These are phyloP conservation scores for Pythium sukuiense DNA, from an alignment of 352 stramenopile species.

Conservation along the genomic window DNA sequence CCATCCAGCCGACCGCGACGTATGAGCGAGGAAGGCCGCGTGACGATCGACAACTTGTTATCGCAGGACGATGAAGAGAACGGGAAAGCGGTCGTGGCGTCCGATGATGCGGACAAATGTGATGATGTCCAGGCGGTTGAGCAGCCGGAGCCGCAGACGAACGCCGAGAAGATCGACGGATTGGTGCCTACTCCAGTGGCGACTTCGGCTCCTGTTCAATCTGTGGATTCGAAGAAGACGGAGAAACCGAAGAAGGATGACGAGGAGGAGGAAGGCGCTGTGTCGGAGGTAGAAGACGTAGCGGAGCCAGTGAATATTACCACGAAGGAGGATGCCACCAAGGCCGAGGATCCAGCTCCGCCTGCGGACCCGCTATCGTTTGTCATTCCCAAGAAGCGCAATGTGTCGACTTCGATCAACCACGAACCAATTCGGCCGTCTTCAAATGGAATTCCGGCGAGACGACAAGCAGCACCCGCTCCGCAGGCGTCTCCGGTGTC, in stretches of 20 bases:
- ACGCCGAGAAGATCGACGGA: neutral
- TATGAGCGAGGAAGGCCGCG: neutral
- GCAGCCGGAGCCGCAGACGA: neutral
- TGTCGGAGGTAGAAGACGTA: constrained; percentile 11
- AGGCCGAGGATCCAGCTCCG: neutral
- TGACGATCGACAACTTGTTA: neutral
- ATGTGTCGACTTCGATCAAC: neutral
- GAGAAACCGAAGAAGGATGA: constrained; percentile 8
- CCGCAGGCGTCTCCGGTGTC: constrained; percentile 19
- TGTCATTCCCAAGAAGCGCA: constrained; percentile 44
- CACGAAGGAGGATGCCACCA: neutral
- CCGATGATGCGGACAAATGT: neutral
- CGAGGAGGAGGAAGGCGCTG: constrained; percentile 26
- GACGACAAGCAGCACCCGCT: neutral
- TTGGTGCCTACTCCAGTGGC: neutral
- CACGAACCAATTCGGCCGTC: neutral
- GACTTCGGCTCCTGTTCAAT: neutral
- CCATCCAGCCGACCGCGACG: neutral
- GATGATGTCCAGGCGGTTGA: neutral
- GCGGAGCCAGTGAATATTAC: neutral
- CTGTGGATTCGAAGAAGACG: constrained; percentile 1
- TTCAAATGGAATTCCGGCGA: neutral
- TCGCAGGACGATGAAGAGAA: neutral
- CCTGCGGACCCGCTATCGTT: constrained; percentile 36
- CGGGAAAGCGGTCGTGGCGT: neutral